These are phyloP conservation scores for Seiridium unicorne DNA, from an alignment of 2,329 filamentous ascomycete genomes.

Conservation along the genomic window DNA sequence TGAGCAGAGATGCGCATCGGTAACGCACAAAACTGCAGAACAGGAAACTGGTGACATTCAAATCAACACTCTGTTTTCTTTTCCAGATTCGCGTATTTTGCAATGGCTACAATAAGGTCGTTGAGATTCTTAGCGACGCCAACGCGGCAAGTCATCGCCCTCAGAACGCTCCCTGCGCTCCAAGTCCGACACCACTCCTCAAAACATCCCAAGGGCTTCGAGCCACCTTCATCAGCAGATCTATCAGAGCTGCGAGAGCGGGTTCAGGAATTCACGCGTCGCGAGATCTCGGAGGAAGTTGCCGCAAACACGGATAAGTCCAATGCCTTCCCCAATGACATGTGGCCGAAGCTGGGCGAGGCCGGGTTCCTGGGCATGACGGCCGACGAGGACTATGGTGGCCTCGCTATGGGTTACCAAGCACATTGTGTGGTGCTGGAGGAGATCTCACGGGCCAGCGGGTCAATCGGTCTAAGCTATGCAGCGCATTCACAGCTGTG, in stretches of 20 bases:
- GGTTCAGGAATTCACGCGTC: conserved; percentile 84
- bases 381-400: conserved; percentile 88
- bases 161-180: conserved; percentile 20
- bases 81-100: conserved; percentile 5
- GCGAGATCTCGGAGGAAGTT: conserved; percentile 82
- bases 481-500: conserved; percentile 95
- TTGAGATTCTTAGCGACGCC: conserved; percentile 35
- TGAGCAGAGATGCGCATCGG: not conserved
- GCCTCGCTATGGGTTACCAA: conserved; percentile 90
- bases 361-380: conserved; percentile 92
- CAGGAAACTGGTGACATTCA: not conserved
- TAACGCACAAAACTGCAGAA: not conserved
- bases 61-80: not conserved
- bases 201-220: conserved; percentile 63
- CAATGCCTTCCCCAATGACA: conserved; percentile 84
- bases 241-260: conserved; percentile 78
- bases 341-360: conserved; percentile 93
- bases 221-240: conserved; percentile 68
- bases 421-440: conserved; percentile 96
- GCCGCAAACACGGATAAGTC: conserved; percentile 78
- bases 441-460: conserved; percentile 85
- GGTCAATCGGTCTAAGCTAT: conserved; percentile 83
- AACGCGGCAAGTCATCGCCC: conserved; percentile 13
- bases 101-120: conserved; percentile 40
- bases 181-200: conserved; percentile 52